phyloP scores from a whole-genome alignment of 2,329 filamentous ascomycete genomes.

The Arthrinium phaeospermum region DNA sequence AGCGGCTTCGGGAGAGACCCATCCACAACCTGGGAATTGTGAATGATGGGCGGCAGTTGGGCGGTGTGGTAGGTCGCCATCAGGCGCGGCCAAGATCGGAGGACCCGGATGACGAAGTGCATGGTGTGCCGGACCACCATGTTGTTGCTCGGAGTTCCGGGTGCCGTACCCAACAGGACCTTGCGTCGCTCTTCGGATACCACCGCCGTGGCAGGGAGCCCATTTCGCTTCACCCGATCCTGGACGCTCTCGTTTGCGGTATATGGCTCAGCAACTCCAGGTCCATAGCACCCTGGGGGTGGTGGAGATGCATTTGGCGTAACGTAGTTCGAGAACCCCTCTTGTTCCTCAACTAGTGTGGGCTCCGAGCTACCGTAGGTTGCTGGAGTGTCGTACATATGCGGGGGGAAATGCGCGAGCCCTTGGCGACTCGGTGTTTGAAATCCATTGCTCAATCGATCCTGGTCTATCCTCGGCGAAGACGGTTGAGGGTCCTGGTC shows the following conservation, averaged over 20 bases:
- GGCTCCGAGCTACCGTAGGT: not conserved
- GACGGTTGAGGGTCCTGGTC: not conserved
- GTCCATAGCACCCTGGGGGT: not conserved
- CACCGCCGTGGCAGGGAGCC: not conserved
- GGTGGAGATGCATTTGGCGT: not conserved
- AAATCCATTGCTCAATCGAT: not conserved
- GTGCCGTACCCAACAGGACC: not conserved
- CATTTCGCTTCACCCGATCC: not conserved
- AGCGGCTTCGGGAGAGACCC: not conserved
- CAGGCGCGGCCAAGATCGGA: constrained; percentile 27
- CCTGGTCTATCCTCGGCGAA: not conserved
- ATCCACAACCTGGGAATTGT: not conserved
- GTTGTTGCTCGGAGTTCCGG: constrained; percentile 1
- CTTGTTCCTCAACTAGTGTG: not conserved
- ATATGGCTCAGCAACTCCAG: not conserved
- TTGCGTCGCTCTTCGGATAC: not conserved
- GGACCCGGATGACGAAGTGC: constrained; percentile 25
- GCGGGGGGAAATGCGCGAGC: not conserved
- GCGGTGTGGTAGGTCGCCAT: constrained; percentile 23
- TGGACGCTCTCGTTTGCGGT: not conserved
- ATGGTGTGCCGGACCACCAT: constrained; percentile 23
- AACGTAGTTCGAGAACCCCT: not conserved
- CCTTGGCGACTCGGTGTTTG: not conserved
- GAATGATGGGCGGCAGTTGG: constrained; percentile 27
- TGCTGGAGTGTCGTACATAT: not conserved